phyloP scores from a whole-genome alignment of 2,329 filamentous ascomycete genomes.

The Diaporthe destruens region DNA sequence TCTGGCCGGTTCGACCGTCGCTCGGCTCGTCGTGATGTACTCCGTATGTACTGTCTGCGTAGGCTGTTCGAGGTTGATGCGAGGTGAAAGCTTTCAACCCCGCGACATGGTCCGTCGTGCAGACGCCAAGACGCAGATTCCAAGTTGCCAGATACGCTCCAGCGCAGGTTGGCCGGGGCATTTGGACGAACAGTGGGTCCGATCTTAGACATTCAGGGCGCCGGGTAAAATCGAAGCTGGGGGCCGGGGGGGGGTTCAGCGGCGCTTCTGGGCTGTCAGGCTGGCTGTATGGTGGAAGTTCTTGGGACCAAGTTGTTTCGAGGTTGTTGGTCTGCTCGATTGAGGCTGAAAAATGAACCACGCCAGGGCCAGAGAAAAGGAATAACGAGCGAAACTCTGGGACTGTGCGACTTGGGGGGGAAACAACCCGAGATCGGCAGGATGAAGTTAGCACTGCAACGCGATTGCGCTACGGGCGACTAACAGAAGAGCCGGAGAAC shows the following conservation, averaged over 20 bases:
- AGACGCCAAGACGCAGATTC: constrained; percentile 33
- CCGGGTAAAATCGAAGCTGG: constrained; percentile 19
- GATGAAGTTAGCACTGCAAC: constrained; percentile 30
- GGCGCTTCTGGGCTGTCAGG: constrained; percentile 4
- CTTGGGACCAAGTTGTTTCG: constrained; percentile 16
- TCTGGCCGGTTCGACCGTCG: constrained; percentile 6
- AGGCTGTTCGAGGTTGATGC: neutral
- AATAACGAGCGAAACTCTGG: constrained; percentile 12
- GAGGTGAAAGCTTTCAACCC: constrained; percentile 23
- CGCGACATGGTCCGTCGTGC: constrained; percentile 16
- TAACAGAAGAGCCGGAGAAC: constrained; percentile 16
- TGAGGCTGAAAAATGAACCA: constrained; percentile 31
- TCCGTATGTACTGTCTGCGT: neutral
- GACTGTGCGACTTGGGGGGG: constrained; percentile 17
- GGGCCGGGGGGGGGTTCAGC: constrained; percentile 4
- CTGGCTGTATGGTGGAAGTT: neutral
- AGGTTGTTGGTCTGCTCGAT: constrained; percentile 25
- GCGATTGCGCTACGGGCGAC: constrained; percentile 29
- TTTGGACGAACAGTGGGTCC: constrained; percentile 14
- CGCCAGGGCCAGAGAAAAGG: constrained; percentile 9
- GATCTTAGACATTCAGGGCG: constrained; percentile 13
- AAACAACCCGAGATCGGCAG: constrained; percentile 37
- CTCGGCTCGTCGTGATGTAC: neutral
- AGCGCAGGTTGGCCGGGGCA: neutral
- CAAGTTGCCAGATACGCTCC: constrained; percentile 26